A percentile compares a stretch with the other conserved stretches of the same genome.
phyloP scores from a whole-genome alignment of 164 flowering plant genomes.

The Annona cherimola region DNA sequence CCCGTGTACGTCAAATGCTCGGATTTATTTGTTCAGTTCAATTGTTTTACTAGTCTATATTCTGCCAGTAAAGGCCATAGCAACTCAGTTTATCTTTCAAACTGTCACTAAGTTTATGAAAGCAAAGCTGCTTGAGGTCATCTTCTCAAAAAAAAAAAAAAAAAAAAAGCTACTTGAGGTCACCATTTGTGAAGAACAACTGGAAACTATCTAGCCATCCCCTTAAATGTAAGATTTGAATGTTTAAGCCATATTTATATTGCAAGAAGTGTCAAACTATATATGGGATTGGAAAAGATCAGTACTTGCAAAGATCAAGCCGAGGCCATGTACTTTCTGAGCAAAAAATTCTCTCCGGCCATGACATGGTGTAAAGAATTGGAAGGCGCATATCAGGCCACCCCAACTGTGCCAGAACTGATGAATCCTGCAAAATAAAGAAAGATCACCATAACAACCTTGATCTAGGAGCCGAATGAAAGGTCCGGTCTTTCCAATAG shows the following conservation, averaged over 20 bases:
- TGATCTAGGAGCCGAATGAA: neutral
- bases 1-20: neutral
- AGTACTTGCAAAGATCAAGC: constrained; percentile 97
- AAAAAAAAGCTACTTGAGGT: too few species aligned
- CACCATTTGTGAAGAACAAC: neutral
- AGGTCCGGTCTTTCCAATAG: neutral
- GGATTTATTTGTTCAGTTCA: neutral
- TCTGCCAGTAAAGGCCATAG: neutral
- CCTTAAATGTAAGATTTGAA: neutral
- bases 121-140: too few species aligned
- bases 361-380: constrained; percentile 87
- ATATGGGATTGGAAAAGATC: constrained; percentile 3
- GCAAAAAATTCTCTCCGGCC: constrained; percentile 93
- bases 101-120: too few species aligned
- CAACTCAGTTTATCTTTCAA: neutral
- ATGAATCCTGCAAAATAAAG: constrained; percentile 68
- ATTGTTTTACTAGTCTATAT: neutral
- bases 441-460: neutral
- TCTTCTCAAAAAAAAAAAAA: too few species aligned
- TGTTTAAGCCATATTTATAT: neutral
- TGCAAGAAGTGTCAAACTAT: neutral
- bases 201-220: neutral
- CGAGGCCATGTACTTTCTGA: constrained; percentile 98
- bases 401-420: constrained; percentile 88
- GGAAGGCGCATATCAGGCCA: constrained; percentile 99